Percentiles rank a stretch among this genome's conserved stretches.
phyloP scores from a whole-genome alignment of 768 basidiomycete species.

The Pleurotus platypus region DNA sequence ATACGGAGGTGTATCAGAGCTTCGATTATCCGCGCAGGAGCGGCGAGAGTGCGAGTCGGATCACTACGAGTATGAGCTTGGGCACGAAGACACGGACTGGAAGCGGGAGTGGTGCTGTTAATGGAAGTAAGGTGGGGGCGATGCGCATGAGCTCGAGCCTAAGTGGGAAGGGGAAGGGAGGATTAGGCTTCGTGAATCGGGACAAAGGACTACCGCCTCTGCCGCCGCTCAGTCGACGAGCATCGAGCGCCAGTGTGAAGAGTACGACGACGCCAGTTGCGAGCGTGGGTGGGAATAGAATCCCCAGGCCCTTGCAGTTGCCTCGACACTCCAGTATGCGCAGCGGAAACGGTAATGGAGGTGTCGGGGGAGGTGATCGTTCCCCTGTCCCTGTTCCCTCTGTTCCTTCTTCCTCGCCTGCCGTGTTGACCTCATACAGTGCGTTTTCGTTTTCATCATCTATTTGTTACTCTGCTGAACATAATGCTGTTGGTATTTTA shows the following conservation, averaged over 20 bases:
- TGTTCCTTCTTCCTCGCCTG: conserved; percentile 13
- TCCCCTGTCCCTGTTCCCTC: conserved; percentile 31
- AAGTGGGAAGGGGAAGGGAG: not conserved
- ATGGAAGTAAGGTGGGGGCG: no score
- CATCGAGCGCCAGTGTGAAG: not conserved
- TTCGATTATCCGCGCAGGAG: not conserved
- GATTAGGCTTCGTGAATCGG: conserved; percentile 19
- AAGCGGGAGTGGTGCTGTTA: no score
- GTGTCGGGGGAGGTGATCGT: conserved; percentile 21
- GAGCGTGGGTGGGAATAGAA: conserved; percentile 10
- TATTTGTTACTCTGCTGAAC: conserved; percentile 15
- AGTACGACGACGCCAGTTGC: not conserved
- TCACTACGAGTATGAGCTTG: no score
- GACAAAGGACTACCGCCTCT: conserved; percentile 34
- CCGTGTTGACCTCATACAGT: not conserved
- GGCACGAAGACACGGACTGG: no score
- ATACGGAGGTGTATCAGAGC: conserved; percentile 2
- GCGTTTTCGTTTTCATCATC: conserved; percentile 1
- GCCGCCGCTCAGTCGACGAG: conserved; percentile 16
- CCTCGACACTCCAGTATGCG: conserved; percentile 18
- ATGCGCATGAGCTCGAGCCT: no score
- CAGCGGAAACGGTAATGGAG: not conserved
- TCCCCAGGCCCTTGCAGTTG: conserved; percentile 25
- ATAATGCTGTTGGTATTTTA: not conserved
- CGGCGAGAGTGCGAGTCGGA: not conserved